phyloP scores from a whole-genome alignment of 345 rosid species.

The Eucalyptus polyanthemos region DNA sequence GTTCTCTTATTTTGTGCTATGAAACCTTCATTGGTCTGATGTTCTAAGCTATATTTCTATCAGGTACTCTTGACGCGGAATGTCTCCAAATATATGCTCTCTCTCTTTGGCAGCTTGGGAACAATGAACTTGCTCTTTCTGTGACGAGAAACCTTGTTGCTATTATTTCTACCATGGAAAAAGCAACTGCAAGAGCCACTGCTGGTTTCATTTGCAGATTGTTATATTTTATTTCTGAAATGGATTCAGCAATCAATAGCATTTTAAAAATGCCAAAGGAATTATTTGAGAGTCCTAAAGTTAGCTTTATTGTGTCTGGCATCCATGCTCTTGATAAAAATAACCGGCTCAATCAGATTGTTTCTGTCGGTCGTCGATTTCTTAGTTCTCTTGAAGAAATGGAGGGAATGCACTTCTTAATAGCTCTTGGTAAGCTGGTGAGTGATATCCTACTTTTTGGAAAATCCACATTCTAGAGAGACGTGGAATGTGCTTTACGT shows the following conservation, averaged over 20 bases:
- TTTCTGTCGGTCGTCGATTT: slow-evolving; percentile 39
- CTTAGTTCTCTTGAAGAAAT: slow-evolving; percentile 44
- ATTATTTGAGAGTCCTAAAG: slow-evolving; percentile 49
- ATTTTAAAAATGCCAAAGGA: slow-evolving; percentile 73
- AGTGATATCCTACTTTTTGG: slow-evolving; percentile 5
- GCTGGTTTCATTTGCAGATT: slow-evolving; percentile 79
- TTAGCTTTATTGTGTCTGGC: slow-evolving; percentile 61
- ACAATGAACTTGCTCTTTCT: slow-evolving; percentile 51
- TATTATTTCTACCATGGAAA: slow-evolving; percentile 45
- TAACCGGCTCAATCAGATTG: slow-evolving; percentile 48
- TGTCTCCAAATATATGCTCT: slow-evolving; percentile 75
- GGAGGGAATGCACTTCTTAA: slow-evolving; percentile 61
- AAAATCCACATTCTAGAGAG: neutral
- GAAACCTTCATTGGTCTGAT: neutral
- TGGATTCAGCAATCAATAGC: slow-evolving; percentile 51
- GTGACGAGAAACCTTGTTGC: slow-evolving; percentile 48
- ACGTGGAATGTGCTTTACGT: neutral
- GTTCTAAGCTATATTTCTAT: neutral
- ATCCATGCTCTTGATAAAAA: slow-evolving; percentile 67
- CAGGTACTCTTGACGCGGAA: slow-evolving; percentile 66
- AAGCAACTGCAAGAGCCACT: slow-evolving; percentile 36
- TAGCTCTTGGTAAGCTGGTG: slow-evolving; percentile 73
- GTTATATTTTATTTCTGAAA: slow-evolving; percentile 65
- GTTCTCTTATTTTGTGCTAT: neutral
- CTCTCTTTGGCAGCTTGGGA: slow-evolving; percentile 79